Evolutionary conservation across 768 basidiomycete species (phyloP), one percentile per base, ranked within the genome.

Genomic region (Termitomyces sp.): DNA sequence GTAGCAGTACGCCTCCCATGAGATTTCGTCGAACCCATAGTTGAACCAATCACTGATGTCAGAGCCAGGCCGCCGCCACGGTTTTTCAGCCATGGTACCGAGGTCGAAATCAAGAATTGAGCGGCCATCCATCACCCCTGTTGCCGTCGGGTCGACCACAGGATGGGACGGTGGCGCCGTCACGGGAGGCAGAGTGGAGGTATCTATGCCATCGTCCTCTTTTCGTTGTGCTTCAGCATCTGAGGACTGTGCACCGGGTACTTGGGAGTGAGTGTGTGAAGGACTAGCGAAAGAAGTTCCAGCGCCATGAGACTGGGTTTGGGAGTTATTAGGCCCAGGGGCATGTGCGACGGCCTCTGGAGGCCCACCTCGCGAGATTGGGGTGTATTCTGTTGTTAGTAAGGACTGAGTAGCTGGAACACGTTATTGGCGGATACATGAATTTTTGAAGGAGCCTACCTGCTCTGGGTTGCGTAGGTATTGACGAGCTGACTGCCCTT

Each of bases 41-140:
- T 99, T 98, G 76, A 99, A 99, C 91, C 95, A 99, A 77, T 98
- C 96, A 66, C 91, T 90, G 63, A 97, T 81, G 77, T 97, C 94
- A 4, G 92, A 88, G 38, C 97, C 97, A 8, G 95, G 91, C 61
- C 87, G 76, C 63, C 97, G 79, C 97, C 97, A 99, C 4, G 88
- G 88, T 69, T 96, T 96, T 63, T 93, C 91, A 9, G 82, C 75
- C 79, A 90, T 79, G 32, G 85, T 84, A 49, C 72, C 81, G 53
- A 96, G 67, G 70, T 97, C 96, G 32, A 94, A 82, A 59, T 97
- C 95, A 40, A 93, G 84, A 48, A 97, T 91, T 34, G 86, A 88
- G 56, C 84, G 87, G 10, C 92, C 86, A 68, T 92, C 85, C 48
- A 91, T 75, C 37, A 82, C 79, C 7, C 91, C 92, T 9, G 85